A percentile compares a stretch with the other conserved stretches of the same genome.
phyloP scores from a whole-genome alignment of 495 filamentous ascomycete species.

The Penicillium verhagenii region DNA sequence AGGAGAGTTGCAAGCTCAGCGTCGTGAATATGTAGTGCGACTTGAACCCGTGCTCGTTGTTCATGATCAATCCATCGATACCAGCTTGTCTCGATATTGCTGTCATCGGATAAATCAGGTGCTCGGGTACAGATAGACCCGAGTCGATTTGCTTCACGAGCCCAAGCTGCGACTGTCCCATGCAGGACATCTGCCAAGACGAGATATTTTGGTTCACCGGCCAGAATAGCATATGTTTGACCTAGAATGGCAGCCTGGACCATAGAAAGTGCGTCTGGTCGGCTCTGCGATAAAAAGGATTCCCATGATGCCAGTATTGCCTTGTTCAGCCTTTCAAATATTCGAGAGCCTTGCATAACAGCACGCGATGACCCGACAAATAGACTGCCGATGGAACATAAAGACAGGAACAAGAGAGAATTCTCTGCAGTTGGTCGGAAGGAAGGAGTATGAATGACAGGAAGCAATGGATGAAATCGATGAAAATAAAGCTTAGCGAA shows the following conservation, averaged over 20 bases:
- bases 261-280: slow-evolving; percentile 32
- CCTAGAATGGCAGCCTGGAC: slow-evolving; percentile 39
- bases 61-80: slow-evolving; percentile 16
- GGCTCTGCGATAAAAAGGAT: slow-evolving; percentile 18
- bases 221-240: slow-evolving; percentile 40
- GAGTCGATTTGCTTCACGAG: slow-evolving; percentile 23
- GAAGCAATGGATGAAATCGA: slow-evolving; percentile 28
- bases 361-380: slow-evolving; percentile 30
- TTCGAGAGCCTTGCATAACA: slow-evolving; percentile 22
- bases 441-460: slow-evolving; percentile 29
- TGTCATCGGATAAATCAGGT: slow-evolving; percentile 7
- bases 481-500: slow-evolving; percentile 32
- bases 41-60: slow-evolving; percentile 21
- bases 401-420: slow-evolving; percentile 31
- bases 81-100: slow-evolving; percentile 22
- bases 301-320: slow-evolving; percentile 36
- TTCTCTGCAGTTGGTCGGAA: slow-evolving; percentile 30
- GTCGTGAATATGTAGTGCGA: slow-evolving; percentile 32
- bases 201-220: slow-evolving; percentile 28
- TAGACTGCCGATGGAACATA: slow-evolving; percentile 36
- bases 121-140: slow-evolving; percentile 8
- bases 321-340: slow-evolving; percentile 38
- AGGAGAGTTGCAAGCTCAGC: slow-evolving; percentile 36
- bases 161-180: slow-evolving; percentile 40
- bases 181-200: slow-evolving; percentile 35